Evolutionary conservation across 148 eudicot genomes (phyloP), one percentile per base, ranked within the genome.

Genomic region (Camellia sinensis): DNA sequence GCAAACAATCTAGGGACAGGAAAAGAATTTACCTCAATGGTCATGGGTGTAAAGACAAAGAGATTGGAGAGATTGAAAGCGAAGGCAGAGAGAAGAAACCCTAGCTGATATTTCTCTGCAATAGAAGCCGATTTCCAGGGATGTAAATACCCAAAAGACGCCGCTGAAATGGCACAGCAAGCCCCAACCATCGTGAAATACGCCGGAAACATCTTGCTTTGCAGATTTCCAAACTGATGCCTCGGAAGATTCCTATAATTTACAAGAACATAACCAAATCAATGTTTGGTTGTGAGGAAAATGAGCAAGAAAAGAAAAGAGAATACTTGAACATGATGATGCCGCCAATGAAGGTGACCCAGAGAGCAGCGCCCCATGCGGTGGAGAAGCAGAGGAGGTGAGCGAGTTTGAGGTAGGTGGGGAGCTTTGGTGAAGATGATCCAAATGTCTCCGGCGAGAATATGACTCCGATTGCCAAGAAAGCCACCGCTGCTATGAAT

Each of bases 291-390:
- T 46, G 46, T 46, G 74, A 71, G 60, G 60, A 74, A 74, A 74
- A 56, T 74, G 65, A 72, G 37, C 8, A 21, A 50, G 15, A 14
- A 50, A 71, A 71, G 18, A 14, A 3, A 11, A 15, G 37, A 65
- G 62, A 18, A 44, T 87, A 95, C 99, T 92, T 96, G 92, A 96
- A 96, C 99, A 96, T 93, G 88, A 96, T 96, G 91, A 93, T 93
- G 74, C 99, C 98, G 62, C 99, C 99, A 80, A 96, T 91, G 91
- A 96, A 93, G 80, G 98, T 96, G 85, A 92, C 97, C 98, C 99
- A 96, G 3, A 96, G 81, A 22, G 99, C 97, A 12, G 99, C 95
- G 66, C 99, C 99, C 86, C 88, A 96, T 6, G 99, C 95, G 13
- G 99, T 91, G 78, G 99, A 87, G 89, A 93, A 96, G 83, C 95